A percentile compares a stretch with the other conserved stretches of the same genome.
phyloP scores from a whole-genome alignment of 2,329 filamentous ascomycete genomes.

The Stagonosporopsis rhizophila region DNA sequence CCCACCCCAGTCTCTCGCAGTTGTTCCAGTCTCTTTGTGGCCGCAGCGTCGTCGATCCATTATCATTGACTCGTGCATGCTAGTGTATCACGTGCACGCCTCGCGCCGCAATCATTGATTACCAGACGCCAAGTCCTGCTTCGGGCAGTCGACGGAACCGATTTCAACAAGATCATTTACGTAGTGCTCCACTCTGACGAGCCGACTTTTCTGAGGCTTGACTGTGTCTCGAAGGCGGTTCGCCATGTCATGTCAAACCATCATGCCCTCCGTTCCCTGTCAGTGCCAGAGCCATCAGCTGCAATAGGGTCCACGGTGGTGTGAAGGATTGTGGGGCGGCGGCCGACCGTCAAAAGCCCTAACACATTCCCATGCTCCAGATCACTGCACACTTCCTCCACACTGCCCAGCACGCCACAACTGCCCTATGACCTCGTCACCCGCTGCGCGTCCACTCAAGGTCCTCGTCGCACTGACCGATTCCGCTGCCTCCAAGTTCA shows the following conservation, averaged over 20 bases:
- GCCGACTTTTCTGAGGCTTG: background rate
- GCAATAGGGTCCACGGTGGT: conserved; percentile 1
- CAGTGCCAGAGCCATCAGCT: conserved; percentile 4
- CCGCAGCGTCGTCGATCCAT: background rate
- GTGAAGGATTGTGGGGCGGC: conserved; percentile 20
- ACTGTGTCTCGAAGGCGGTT: background rate
- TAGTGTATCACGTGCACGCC: background rate
- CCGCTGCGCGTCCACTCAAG: conserved; percentile 40
- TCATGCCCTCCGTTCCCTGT: background rate
- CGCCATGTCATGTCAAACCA: conserved; percentile 4
- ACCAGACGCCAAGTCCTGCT: background rate
- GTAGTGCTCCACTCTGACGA: conserved; percentile 4
- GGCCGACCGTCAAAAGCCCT: conserved; percentile 32
- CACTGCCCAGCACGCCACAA: conserved; percentile 11
- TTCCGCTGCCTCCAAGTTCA: conserved; percentile 69
- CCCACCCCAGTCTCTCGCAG: background rate
- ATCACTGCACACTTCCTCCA: conserved; percentile 11
- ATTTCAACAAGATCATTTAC: background rate
- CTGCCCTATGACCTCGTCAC: conserved; percentile 31
- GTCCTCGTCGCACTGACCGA: conserved; percentile 73
- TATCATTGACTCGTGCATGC: too few species aligned
- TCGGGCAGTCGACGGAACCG: background rate
- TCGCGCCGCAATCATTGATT: background rate
- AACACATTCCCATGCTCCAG: conserved; percentile 20
- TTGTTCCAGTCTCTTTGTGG: too few species aligned